phyloP scores from a whole-genome alignment of 2,329 filamentous ascomycete species.

The Aspergillus aculeatus region DNA sequence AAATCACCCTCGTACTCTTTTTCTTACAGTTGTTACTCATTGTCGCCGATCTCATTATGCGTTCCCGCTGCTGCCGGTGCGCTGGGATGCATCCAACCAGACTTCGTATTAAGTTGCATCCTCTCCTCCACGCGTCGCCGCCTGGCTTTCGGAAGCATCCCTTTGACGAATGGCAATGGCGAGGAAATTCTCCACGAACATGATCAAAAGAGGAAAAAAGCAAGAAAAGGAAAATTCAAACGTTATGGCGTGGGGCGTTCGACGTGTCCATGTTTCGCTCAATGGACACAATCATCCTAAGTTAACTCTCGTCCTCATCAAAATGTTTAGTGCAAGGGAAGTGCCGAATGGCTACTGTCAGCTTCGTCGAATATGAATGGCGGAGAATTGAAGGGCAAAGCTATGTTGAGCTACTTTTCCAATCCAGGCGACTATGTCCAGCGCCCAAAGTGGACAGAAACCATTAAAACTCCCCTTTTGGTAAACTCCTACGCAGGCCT shows the following conservation, averaged over 20 bases:
- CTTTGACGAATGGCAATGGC: neutral
- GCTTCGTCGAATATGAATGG: neutral
- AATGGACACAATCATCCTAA: neutral
- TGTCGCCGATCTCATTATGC: neutral
- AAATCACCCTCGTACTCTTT: neutral
- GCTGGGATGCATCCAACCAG: neutral
- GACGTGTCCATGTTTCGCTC: neutral
- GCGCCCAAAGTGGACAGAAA: neutral
- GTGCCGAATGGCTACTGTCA: slow-evolving; percentile 1
- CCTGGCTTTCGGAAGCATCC: neutral
- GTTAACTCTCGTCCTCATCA: neutral
- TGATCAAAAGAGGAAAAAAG: neutral
- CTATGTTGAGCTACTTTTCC: too few species aligned
- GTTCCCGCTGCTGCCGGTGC: neutral
- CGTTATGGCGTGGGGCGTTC: neutral
- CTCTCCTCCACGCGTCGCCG: neutral
- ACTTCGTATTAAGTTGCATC: neutral
- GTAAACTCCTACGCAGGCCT: neutral
- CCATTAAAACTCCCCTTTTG: neutral
- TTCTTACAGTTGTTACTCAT: neutral
- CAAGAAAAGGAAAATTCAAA: neutral
- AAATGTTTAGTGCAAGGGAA: slow-evolving; percentile 1
- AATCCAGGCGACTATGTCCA: too few species aligned
- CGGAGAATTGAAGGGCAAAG: too few species aligned
- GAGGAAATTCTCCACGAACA: neutral